A percentile compares a stretch with the other conserved stretches of the same genome.
Evolutionary conservation across 2,329 filamentous ascomycete species (phyloP).

Genomic region (Trichoderma sp.): DNA sequence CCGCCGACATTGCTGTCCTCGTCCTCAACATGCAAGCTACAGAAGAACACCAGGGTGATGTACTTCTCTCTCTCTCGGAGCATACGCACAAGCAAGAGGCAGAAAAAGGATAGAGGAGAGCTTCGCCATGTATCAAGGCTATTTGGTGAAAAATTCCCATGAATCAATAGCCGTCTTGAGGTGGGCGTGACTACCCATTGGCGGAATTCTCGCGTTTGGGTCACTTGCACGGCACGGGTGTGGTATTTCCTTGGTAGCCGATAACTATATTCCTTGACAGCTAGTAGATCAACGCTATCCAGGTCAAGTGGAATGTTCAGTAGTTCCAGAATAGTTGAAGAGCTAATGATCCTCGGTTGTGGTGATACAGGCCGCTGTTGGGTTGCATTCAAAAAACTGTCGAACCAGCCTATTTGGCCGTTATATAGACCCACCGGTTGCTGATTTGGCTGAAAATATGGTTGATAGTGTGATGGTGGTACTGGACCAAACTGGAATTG

Average conservation of each 20-base stretch:
- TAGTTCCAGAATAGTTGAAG: background rate
- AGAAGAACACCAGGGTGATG: background rate
- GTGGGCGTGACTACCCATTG: background rate
- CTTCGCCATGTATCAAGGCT: background rate
- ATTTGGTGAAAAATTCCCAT: background rate
- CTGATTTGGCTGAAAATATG: background rate
- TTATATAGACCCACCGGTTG: background rate
- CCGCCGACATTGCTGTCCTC: background rate
- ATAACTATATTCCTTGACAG: background rate
- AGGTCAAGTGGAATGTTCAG: background rate
- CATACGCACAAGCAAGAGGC: background rate
- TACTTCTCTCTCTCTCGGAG: background rate
- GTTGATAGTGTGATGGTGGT: background rate
- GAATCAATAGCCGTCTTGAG: background rate
- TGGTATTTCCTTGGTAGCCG: background rate
- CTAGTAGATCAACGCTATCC: background rate
- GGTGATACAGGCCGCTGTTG: background rate
- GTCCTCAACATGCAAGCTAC: slow-evolving; percentile 1
- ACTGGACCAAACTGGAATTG: background rate
- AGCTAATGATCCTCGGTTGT: background rate
- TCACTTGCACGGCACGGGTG: background rate
- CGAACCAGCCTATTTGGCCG: background rate
- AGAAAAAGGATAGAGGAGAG: slow-evolving; percentile 1
- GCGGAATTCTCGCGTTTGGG: background rate
- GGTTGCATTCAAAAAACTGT: background rate